These are phyloP conservation scores for Clavariopsis aquatica DNA, from an alignment of 495 filamentous ascomycete species.

Conservation along the genomic window DNA sequence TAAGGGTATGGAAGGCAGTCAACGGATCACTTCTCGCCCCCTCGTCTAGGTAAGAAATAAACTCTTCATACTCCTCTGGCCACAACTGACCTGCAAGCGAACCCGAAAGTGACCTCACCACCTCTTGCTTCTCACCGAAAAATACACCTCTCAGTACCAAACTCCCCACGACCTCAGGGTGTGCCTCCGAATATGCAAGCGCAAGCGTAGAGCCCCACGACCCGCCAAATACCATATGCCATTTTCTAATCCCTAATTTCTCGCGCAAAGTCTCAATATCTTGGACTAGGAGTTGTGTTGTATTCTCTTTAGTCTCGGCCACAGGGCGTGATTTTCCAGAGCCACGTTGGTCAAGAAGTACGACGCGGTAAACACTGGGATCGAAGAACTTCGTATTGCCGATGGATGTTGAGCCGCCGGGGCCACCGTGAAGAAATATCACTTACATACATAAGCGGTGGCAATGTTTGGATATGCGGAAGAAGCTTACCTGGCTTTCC, in stretches of 20 bases:
- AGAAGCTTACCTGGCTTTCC: slow-evolving; percentile 32
- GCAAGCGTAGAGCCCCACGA: slow-evolving; percentile 53
- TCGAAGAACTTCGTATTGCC: slow-evolving; percentile 50
- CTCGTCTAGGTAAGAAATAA: slow-evolving; percentile 41
- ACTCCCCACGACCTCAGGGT: slow-evolving; percentile 45
- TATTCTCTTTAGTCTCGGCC: slow-evolving; percentile 50
- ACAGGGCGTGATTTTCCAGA: slow-evolving; percentile 48
- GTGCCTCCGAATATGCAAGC: slow-evolving; percentile 48
- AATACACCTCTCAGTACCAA: slow-evolving; percentile 51
- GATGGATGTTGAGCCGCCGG: slow-evolving; percentile 44
- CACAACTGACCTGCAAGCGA: slow-evolving; percentile 41
- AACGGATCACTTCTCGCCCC: slow-evolving; percentile 43
- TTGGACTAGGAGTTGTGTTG: slow-evolving; percentile 47
- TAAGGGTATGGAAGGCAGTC: slow-evolving; percentile 44
- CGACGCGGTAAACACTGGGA: slow-evolving; percentile 48
- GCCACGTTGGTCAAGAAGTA: slow-evolving; percentile 55
- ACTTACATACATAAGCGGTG: slow-evolving; percentile 29
- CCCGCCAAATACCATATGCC: slow-evolving; percentile 53
- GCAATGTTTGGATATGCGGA: neutral
- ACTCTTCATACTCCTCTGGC: slow-evolving; percentile 49
- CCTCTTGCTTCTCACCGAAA: slow-evolving; percentile 42
- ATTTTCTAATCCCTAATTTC: slow-evolving; percentile 49
- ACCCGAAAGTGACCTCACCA: slow-evolving; percentile 39
- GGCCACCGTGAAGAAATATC: slow-evolving; percentile 52
- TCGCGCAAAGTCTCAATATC: slow-evolving; percentile 50